Evolutionary conservation across 2,329 filamentous ascomycete genomes (phyloP).

Genomic region (Metarhizium sp.): DNA sequence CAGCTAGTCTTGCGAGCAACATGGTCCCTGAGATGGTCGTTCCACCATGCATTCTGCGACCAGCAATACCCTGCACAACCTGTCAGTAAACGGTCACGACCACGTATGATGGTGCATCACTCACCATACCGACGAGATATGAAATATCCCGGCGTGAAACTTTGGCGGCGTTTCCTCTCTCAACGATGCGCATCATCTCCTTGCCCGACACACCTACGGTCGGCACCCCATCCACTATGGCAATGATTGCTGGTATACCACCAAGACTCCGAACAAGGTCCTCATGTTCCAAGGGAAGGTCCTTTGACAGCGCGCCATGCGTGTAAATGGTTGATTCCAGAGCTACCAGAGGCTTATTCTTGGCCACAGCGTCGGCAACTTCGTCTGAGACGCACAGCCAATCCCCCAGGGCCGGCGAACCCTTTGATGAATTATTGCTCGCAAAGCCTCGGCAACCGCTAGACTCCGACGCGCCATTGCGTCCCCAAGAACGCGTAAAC

Average conservation of each 20-base stretch:
- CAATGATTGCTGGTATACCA: conserved; percentile 82
- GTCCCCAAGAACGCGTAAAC: background rate
- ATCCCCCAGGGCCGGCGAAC: conserved; percentile 9
- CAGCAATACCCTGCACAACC: conserved; percentile 45
- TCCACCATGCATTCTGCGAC: conserved; percentile 68
- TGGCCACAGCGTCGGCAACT: conserved; percentile 64
- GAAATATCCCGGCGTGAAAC: conserved; percentile 81
- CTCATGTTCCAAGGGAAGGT: conserved; percentile 69
- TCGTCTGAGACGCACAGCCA: conserved; percentile 72
- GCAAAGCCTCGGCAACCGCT: background rate
- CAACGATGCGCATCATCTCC: conserved; percentile 66
- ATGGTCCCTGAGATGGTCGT: conserved; percentile 93
- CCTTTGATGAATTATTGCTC: conserved; percentile 16
- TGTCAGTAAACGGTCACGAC: background rate
- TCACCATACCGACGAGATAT: conserved; percentile 68
- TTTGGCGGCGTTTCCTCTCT: conserved; percentile 61
- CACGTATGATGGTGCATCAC: conserved; percentile 11
- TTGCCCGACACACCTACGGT: conserved; percentile 65
- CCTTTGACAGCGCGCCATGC: conserved; percentile 74
- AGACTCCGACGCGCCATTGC: background rate
- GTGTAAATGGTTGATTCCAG: conserved; percentile 97
- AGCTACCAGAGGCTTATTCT: conserved; percentile 76
- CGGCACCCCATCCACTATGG: conserved; percentile 74
- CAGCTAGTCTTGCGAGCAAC: conserved; percentile 75
- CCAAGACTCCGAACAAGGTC: conserved; percentile 72